Evolutionary conservation across 805 yeast species (phyloP), one percentile per base, ranked within the genome.

Genomic region (Candida verbasci): DNA sequence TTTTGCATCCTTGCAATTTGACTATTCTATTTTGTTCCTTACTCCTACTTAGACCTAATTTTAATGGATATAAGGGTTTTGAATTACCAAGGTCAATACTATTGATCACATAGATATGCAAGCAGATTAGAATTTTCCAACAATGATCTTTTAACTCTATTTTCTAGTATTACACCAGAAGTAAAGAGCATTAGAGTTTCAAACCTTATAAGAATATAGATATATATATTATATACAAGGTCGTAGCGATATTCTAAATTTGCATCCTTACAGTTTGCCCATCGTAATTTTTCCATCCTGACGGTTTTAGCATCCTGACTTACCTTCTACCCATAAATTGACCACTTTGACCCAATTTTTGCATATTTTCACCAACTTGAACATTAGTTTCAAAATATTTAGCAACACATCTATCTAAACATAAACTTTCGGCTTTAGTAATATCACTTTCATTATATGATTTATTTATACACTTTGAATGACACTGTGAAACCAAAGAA

Each of bases 381-480:
- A 87, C 93, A 59, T 89, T 89, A 47, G 95, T 86, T 52, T 86
- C 96, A 53, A 89, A 89, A 65, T 89, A 89, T 64, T 89, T 89
- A 51, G 93, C 78, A 40, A 89, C 97, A 71, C 97, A 89, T 74
- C 96, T 82, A 68, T 89, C 97, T 45, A 89, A 72, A 63, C 97
- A 89, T 32, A 85, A 68, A 31, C 87, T 78, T 66, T 89, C 97
- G 49, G 71, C 78, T 68, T 84, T 86, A 65, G 71, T 74, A 44
- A 89, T 70, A 17, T 80, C 88, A 38, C 87, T 82, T 37, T 86
- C 89, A 35, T 62, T 50, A 67, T 88, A 89, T 35, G 67, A 51
- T 45, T 67, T 69, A 55, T 52, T 72, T 57, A 88, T 83, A 69
- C 97, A 89, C 68, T 89, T 89, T 49, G 68, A 62, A 63, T 89